Base-by-base conservation (phyloP, 352 stramenopile species). In the Pythium coloratum region DNA sequence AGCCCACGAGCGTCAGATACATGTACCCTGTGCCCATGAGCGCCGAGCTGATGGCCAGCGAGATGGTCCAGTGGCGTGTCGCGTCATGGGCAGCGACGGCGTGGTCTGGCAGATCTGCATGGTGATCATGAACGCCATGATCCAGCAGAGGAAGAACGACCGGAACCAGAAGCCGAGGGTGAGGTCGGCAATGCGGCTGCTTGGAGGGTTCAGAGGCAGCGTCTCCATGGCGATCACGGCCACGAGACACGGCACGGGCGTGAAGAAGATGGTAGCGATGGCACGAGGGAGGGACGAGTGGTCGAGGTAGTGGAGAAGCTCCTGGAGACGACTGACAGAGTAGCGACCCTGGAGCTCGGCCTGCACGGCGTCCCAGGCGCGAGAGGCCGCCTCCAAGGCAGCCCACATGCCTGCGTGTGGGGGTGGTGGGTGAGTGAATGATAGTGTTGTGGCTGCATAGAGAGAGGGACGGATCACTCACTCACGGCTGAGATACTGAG, bases 101-200 rank as follows among this genome's bases (percentile, higher is more conserved):
- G 49, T 24, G 26, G 26, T 56, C 49, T 56, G 49, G 28, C 28
- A 24, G 49, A 56, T 14, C 28, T 56, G 49, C 49, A 38, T 56
- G 49, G 26, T 56, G 26, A 56, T 56, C 49, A 56, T 56, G 49
- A 38, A 56, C n/a, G 24, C 49, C 49, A 56, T 38, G 49, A 56
- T 34, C 49, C 49, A 56, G 49, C 49, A 34, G 26, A 38, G 12
- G 28, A 56, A 56, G 49, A 34, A 34, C 5, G 28, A 34, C 18
- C 49, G 49, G 28, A 56, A 56, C 26, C 24, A 56, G 49, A 56
- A 34, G 26, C 49, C 49, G 49, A 56, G 24, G 24, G 49, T 56
- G 24, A 38, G 49, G 49, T 32, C 13, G 13, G 28, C 28, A 26
- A 56, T 38, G 49, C 49, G 18, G 24, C 26, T 7, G 13, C 49